Evolutionary conservation across 306 rosid species (phyloP).

Genomic region (Cucurbita ficifolia): DNA sequence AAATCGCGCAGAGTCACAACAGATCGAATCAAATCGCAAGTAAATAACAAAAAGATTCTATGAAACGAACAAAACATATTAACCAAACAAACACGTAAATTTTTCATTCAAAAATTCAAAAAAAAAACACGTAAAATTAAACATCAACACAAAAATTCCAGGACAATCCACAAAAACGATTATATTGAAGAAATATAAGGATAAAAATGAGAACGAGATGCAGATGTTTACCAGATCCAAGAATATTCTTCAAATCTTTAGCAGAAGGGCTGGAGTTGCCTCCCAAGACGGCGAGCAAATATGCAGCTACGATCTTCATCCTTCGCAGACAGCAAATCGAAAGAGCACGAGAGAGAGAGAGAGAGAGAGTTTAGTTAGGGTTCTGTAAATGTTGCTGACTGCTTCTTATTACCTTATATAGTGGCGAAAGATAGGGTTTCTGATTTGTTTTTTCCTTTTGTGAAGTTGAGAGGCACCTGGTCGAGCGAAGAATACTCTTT

Average conservation of each 20-base stretch:
- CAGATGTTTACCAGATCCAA: conserved; percentile 17
- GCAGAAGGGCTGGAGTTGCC: conserved; percentile 29
- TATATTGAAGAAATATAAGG: neutral
- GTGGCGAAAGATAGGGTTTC: neutral
- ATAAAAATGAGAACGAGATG: neutral
- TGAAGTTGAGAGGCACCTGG: neutral
- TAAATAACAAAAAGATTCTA: neutral
- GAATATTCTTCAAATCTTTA: conserved; percentile 24
- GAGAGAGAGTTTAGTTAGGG: neutral
- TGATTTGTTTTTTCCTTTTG: neutral
- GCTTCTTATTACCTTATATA: neutral
- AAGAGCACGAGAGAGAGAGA: neutral
- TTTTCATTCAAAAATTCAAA: too few species aligned
- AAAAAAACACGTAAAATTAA: neutral
- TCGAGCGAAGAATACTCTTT: neutral
- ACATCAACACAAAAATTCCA: neutral
- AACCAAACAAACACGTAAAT: neutral
- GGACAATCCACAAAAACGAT: neutral
- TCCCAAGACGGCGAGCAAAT: conserved; percentile 33
- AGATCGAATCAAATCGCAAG: neutral
- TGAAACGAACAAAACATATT: neutral
- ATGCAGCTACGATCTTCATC: conserved; percentile 34
- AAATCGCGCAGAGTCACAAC: neutral
- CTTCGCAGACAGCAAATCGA: neutral
- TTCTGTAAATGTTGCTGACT: neutral